Evolutionary conservation across 371 early-diverging fungal genomes (phyloP), one percentile per base, ranked within the genome.

Genomic region (Haplosporangium sp.): DNA sequence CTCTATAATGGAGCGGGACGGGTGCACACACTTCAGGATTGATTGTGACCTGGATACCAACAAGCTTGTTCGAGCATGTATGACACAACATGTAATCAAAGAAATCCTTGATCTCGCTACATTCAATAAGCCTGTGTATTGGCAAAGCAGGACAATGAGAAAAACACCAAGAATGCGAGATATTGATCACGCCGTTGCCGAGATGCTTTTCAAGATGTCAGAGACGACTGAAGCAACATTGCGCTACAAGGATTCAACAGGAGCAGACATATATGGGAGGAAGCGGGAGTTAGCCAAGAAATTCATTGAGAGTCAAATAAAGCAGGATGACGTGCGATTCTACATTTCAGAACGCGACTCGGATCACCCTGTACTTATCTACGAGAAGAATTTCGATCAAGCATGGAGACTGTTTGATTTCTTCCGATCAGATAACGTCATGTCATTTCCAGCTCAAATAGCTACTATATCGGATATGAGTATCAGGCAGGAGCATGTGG

Each of bases 371-470:
- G 9, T 35, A 9, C 55, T 55, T 10, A 7, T 55, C 7, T 55
- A 55, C 55, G 55, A 55, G 55, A 20, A 34, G 34, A 55, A 55
- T 55, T 55, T 55, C 55, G 55, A 55, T 34, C 55, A 55, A 34
- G 55, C 55, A 55, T 55, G 55, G 55, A 20, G 20, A 20, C 55
- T 55, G 11, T 55, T 55, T 55, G 55, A 55, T 55, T 55, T 55
- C 34, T 55, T 55, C 55, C 55, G 55, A 55, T 55, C 55, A 8
- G 55, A 55, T 11, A 55, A 55, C 35, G 34, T 55, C 10, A 55
- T 55, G 55, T 20, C 55, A 55, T 34, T 27, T 11, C 55, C 55
- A 55, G 55, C 20, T 15, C 55, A 55, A 55, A 20, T 11, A 55
- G 55, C 55, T 17, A 55, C 55, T 34, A 55, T 55, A 10, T 34